These are phyloP conservation scores for Monarda citriodora DNA, from an alignment of 305 asterid genomes.

Conservation along the genomic window DNA sequence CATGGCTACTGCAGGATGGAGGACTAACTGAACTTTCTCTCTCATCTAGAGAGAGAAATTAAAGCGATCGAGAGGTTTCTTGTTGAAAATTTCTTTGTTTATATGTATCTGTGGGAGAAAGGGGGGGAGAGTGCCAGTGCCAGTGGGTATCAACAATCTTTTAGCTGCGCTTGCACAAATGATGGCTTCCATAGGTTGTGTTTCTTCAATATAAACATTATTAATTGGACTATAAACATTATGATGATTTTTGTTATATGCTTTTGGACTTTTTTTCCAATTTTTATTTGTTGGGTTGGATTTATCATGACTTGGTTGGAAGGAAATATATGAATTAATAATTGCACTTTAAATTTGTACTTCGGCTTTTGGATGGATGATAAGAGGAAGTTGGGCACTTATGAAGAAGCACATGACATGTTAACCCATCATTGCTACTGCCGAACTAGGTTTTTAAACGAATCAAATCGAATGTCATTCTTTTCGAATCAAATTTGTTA, in stretches of 20 bases:
- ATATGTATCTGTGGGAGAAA: slow-evolving; percentile 1
- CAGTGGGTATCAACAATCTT: slow-evolving; percentile 18
- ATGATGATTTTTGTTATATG: slow-evolving; percentile 3
- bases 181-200: slow-evolving; percentile 14
- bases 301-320: slow-evolving; percentile 21
- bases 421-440: slow-evolving; percentile 44
- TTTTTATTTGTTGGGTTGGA: not conserved
- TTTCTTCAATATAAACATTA: not conserved
- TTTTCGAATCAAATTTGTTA: no score
- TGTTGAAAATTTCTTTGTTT: slow-evolving; percentile 15
- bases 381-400: slow-evolving; percentile 4
- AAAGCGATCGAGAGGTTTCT: slow-evolving; percentile 19
- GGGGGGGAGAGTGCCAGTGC: not conserved
- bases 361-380: slow-evolving; percentile 43
- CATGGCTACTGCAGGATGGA: slow-evolving; percentile 29
- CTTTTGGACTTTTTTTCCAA: slow-evolving; percentile 3
- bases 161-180: slow-evolving; percentile 22
- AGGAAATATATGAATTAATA: slow-evolving; percentile 29
- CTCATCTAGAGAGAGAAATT: slow-evolving; percentile 11
- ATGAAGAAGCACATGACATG: slow-evolving; percentile 25
- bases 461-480: no score
- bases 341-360: slow-evolving; percentile 50
- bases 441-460: no score
- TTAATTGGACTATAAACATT: no score
- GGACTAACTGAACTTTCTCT: not conserved